Base-by-base conservation (phyloP, 1,139 yeast genomes). In the Pichia sp. region DNA sequence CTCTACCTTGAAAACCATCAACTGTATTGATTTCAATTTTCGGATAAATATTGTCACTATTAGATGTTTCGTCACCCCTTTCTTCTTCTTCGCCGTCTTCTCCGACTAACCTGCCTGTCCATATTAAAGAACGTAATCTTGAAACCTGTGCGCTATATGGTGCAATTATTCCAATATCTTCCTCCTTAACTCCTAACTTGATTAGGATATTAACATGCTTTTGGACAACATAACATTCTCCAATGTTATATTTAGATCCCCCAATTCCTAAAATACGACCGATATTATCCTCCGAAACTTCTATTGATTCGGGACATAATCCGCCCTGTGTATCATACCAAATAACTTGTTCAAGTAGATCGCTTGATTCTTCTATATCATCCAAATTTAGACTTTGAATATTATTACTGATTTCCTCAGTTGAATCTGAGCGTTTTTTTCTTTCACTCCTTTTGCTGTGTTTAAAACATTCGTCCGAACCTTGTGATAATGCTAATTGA, bases 281-380 rank as follows among this genome's bases (percentile, higher is more conserved):
- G 3, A 18, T 25, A 7, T 7, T n/a, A 18, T 42, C 46, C 4
- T 36, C 9, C 11, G 42, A 74, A 7, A 72, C 76, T 11, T 70
- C 57, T 10, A 78, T 76, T 50, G 71, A 71, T 55, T 85, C 92
- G 1, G 79, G 82, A 56, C 73, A 86, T 41, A 83, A 87, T 4
- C 92, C 96, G n/a, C 95, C 95, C 64, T 87, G 94, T 0, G 97
- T 90, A 60, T 90, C 97, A 57, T 83, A 81, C 96, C 97, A 90
- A 2, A 88, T 69, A 1, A 48, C 39, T 32, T 48, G 52, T 36
- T 51, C 53, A 4, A 39, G 29, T 11, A 48, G 36, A 44, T 50
- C 49, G 7, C 34, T 37, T 28, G 27, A 26, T 9, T 33, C 46
- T 33, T 48, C 51, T 7, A 18, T 3, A 28, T 11, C 29, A 30